Percentiles rank a stretch among this genome's conserved stretches.
Conservation (phyloP, 2,329 filamentous ascomycete species). For the Xylaria sp. region DNA sequence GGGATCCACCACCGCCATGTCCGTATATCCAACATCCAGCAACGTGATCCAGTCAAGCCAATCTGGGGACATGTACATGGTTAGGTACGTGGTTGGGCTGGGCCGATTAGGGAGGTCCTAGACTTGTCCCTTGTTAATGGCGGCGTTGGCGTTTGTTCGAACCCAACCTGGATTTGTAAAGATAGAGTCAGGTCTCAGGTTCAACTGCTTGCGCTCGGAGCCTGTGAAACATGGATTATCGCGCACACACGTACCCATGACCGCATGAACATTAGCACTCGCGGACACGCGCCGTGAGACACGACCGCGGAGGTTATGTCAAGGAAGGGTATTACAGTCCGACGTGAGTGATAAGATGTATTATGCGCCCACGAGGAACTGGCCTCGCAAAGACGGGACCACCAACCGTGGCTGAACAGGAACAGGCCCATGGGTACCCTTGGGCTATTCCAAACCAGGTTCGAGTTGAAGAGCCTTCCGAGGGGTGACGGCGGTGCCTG, state of each 20-base stretch:
- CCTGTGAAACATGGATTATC: constrained; percentile 26
- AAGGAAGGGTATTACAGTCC: constrained; percentile 26
- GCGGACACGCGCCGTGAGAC: constrained; percentile 29
- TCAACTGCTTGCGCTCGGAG: constrained; percentile 16
- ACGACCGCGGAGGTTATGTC: constrained; percentile 25
- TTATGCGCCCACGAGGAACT: constrained; percentile 24
- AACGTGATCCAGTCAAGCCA: constrained; percentile 39
- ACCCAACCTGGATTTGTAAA: constrained; percentile 18
- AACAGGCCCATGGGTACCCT: constrained; percentile 9
- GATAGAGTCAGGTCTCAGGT: constrained; percentile 22
- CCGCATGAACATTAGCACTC: background rate
- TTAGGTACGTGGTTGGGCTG: constrained; percentile 36
- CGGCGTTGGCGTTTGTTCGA: constrained; percentile 24
- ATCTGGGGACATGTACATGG: constrained; percentile 23
- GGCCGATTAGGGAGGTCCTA: constrained; percentile 26
- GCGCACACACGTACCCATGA: constrained; percentile 18
- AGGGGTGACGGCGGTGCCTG: constrained; percentile 40
- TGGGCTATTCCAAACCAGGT: constrained; percentile 28
- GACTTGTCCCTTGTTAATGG: constrained; percentile 18
- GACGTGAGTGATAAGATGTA: constrained; percentile 8
- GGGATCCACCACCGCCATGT: constrained; percentile 41
- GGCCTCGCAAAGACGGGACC: constrained; percentile 25
- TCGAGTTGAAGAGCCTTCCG: constrained; percentile 36
- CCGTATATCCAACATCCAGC: constrained; percentile 36
- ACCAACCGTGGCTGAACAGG: constrained; percentile 27